Conservation (phyloP, 768 basidiomycete genomes). For the Pholiota molesta region DNA sequence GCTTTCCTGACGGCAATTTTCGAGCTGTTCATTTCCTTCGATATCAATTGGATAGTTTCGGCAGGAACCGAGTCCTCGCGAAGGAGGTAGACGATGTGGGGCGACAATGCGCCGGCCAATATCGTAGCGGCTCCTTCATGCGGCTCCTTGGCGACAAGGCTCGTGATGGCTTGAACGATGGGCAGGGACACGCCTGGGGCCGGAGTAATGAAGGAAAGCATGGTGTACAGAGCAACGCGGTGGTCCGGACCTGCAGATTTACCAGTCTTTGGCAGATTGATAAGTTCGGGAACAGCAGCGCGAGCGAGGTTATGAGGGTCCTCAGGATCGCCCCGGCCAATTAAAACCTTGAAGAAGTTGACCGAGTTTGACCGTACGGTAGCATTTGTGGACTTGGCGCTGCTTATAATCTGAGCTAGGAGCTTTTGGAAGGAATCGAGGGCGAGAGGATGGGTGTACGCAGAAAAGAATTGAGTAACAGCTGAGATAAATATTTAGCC, state of each 20-base stretch:
- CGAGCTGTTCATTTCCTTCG: conserved; percentile 70
- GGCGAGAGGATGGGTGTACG: conserved; percentile 54
- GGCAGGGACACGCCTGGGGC: conserved; percentile 40
- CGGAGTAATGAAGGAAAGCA: conserved; percentile 62
- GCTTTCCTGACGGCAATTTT: conserved; percentile 66
- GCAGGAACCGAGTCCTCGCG: conserved; percentile 42
- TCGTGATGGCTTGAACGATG: conserved; percentile 47
- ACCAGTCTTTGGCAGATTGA: conserved; percentile 75
- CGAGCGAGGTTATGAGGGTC: conserved; percentile 41
- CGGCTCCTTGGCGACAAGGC: conserved; percentile 70
- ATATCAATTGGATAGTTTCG: conserved; percentile 51
- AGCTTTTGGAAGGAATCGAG: conserved; percentile 53
- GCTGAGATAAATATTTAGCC: conserved; percentile 36
- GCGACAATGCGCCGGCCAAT: conserved; percentile 55
- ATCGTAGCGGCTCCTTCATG: conserved; percentile 65
- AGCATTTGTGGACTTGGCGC: conserved; percentile 75
- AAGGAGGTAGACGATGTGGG: conserved; percentile 64
- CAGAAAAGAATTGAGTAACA: conserved; percentile 57
- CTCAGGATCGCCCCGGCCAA: conserved; percentile 37
- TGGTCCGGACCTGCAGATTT: conserved; percentile 92
- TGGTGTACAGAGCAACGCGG: conserved; percentile 76
- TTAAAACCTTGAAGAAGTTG: conserved; percentile 54
- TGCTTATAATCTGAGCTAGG: conserved; percentile 61
- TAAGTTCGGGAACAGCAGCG: conserved; percentile 61
- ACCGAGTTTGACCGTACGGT: conserved; percentile 59